Evolutionary conservation across 371 early-diverging fungal genomes (phyloP), one percentile per base, ranked within the genome.

Genomic region (Rhizopus stolonifer): DNA sequence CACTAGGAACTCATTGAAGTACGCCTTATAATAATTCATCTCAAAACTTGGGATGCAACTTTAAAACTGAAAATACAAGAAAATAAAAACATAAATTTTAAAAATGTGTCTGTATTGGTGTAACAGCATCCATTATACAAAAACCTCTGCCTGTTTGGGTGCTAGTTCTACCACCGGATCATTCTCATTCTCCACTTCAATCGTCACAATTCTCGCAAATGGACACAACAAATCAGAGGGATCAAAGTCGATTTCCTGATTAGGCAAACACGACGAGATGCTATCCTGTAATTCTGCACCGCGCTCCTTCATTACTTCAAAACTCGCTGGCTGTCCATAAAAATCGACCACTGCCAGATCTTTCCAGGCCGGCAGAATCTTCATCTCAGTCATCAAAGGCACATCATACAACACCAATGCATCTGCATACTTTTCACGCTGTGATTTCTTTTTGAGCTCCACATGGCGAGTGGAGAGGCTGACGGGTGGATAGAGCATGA

Each of bases 401-500:
- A 80, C 80, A 32, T 66, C 57, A 52, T 74, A 79, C 22, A 70
- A 45, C 7, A 69, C 56, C 32, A 67, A 63, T 23, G 71, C 77
- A 8, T 62, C 46, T 26, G 64, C 57, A 46, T 67, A 64, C 23
- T 67, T 63, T 13, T 69, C 70, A 21, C 65, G 56, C 23, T 72
- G 39, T 7, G 26, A n/a, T 46, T 80, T 78, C 14, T 65, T 68
- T 14, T 69, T 67, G 36, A 69, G 54, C 25, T 84, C 85, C 23
- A 81, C 54, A 64, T 82, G 80, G 61, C 69, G 59, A 26, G 83
- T 81, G 4, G 80, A 79, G 24, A 82, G 64, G 17, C 84, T 83
- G 10, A 59, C 61, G 49, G 78, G 71, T 38, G 86, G 86, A 54
- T 83, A 85, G 1, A 84, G 61, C 80, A 84, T 75, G 13, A 74